Base-by-base conservation (phyloP, 139 green algal species). In the Pseudopediastrum boryanum region DNA sequence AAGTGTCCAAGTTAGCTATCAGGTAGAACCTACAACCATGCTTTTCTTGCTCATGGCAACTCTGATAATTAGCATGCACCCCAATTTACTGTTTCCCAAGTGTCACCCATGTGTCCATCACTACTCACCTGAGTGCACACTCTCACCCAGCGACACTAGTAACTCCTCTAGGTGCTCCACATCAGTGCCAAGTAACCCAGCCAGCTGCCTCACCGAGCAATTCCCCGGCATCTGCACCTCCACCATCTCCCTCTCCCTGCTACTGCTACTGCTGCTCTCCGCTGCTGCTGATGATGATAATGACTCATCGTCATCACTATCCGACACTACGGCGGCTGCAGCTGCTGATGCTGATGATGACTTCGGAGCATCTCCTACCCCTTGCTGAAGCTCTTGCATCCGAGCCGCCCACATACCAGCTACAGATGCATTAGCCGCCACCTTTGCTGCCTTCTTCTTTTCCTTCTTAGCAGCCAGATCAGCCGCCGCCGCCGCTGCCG, bases 181-280 rank as follows among this genome's bases (percentile, higher is more conserved):
- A 21, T 43, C 38, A 10, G 29, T 41, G 3, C 76, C 76, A 16
- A 82, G 65, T 65, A 82, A 41, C n/a, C 27, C 50, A 25, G 76
- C 76, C 76, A 82, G 65, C 27, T 70, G 64, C 4, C 64, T 38
- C 61, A 81, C 62, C 1, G 59, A 74, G 33, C 74, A 81, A 29
- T 36, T 19, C 1, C 44, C 5, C 33, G 74, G 74, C 61, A 81
- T 31, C 44, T 74, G 61, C 21, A 74, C 61, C 74, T 74, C 46
- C 29, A 67, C 61, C 43, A 71, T 6, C 33, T 51, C 23, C 50
- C 59, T 35, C 63, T 21, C 63, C 33, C 29, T 71, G 36, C 36
- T 42, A 7, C 36, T 7, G 38, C 38, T 54, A 35, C 42, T 12
- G 23, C 42, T 44, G 39, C 71, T 42, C n/a, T 51, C 71, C 61